Percentiles rank a stretch among this genome's conserved stretches.
phyloP scores from a whole-genome alignment of 768 basidiomycete species.

The Thelephora aurantiotincta region DNA sequence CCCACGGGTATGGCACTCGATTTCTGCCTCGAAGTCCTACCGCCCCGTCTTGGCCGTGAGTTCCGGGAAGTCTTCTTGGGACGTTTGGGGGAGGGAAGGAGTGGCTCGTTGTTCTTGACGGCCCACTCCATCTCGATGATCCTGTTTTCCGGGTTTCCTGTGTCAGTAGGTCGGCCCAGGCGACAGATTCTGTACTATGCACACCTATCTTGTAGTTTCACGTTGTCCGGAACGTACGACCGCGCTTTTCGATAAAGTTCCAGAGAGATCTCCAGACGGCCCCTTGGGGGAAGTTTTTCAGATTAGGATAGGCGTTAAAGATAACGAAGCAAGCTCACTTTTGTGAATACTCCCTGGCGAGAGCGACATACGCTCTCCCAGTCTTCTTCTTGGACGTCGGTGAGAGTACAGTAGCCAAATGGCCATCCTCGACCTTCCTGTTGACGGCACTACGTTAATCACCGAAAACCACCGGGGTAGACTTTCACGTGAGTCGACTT shows the following conservation, averaged over 20 bases:
- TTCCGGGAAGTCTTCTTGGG: conserved; percentile 24
- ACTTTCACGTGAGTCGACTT: conserved; percentile 16
- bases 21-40: conserved; percentile 12
- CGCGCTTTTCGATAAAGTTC: conserved; percentile 75
- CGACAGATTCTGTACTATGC: conserved; percentile 6
- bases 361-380: conserved; percentile 70
- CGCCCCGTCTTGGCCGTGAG: conserved; percentile 13
- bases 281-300: conserved; percentile 26
- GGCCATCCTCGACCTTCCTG: conserved; percentile 45
- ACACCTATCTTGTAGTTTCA: conserved; percentile 78
- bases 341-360: conserved; percentile 69
- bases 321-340: conserved; percentile 32
- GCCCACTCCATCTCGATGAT: conserved; percentile 78
- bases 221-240: conserved; percentile 73
- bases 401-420: conserved; percentile 48
- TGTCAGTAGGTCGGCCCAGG: conserved; percentile 16
- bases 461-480: background rate
- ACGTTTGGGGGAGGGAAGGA: conserved; percentile 40
- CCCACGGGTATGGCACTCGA: conserved; percentile 1
- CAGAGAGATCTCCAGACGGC: conserved; percentile 67
- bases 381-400: conserved; percentile 71
- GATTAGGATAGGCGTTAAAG: background rate
- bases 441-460: conserved; percentile 27
- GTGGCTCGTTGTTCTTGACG: conserved; percentile 44
- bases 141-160: conserved; percentile 23